Conservation (phyloP, 208 protist genomes). For the Trichomonas gallinae region DNA sequence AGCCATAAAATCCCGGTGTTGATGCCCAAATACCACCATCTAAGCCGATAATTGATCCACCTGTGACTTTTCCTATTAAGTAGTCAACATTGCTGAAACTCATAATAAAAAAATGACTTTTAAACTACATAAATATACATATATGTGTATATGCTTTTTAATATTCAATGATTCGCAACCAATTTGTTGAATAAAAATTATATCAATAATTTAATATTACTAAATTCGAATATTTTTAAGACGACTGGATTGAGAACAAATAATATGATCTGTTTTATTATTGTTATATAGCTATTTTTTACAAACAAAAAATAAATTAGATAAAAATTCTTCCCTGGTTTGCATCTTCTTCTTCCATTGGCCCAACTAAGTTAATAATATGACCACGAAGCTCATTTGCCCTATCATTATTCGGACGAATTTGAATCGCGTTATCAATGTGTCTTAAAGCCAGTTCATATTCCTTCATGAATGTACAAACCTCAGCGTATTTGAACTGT, state of each 20-base stretch:
- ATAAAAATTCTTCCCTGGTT: background rate
- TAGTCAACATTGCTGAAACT: background rate
- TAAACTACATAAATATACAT: no score
- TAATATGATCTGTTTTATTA: no score
- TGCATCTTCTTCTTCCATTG: background rate
- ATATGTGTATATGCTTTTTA: no score
- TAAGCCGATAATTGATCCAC: background rate
- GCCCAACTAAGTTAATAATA: background rate
- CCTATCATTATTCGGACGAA: background rate
- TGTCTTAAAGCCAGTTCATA: background rate
- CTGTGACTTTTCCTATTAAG: background rate
- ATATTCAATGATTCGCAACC: no score
- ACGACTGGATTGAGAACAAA: no score
- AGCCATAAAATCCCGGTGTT: constrained; percentile 11
- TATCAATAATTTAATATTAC: no score
- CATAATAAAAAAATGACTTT: no score
- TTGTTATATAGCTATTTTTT: no score
- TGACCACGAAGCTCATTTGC: background rate
- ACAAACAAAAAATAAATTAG: no score
- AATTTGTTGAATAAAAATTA: no score
- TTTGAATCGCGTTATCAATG: background rate
- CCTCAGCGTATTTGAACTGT: background rate
- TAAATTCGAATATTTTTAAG: no score
- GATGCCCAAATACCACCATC: constrained; percentile 21
- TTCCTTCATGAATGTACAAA: background rate